Base-by-base conservation (phyloP, 352 stramenopile species). In the Phytophthora quininea region DNA sequence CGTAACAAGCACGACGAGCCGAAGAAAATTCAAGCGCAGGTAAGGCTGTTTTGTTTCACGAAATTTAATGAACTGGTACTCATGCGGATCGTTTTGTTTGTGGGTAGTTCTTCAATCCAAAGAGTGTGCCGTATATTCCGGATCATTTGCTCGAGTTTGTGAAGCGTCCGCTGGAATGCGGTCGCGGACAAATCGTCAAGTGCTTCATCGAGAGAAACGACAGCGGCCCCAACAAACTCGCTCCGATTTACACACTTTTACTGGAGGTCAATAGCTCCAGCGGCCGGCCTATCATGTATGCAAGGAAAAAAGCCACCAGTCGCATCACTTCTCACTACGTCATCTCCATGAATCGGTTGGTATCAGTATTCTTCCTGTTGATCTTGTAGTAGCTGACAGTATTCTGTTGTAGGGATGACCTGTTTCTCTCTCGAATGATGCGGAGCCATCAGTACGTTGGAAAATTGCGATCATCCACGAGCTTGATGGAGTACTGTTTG, bases 131-230 rank as follows among this genome's bases (percentile, higher is more conserved):
- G 3, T 93, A 90, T 57, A 84, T 94, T 46, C 83, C 88, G 0
- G 86, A 94, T 30, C 80, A 96, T 43, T 74, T 97, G 46, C 73
- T 93, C 6, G 77, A 91, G 31, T 97, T 97, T 58, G 82, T 95
- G 31, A 89, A 86, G 58, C 74, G 76, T 0, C 90, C 90, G 27
- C 76, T 94, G 4, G 84, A 94, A 40, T 87, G 74, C 47, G 88
- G 84, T n/a, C 82, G 85, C 15, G 88, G 87, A 15, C 79, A 89
- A 52, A 91, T 93, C 24, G 76, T 93, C 68, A 93, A 93, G 66
- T 97, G 90, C 64, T 97, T 96, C 56, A 97, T 97, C 54, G 88
- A 97, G 61, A 80, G 90, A 54, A 95, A 95, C 48, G 79, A 90
- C 46, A 86, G 66, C 43, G 82, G 86, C 0, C 79, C 77, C 10